A percentile compares a stretch with the other conserved stretches of the same genome.
These are phyloP conservation scores for Paracoccidioides lutzii DNA, from an alignment of 2,329 filamentous ascomycete species.

Conservation along the genomic window DNA sequence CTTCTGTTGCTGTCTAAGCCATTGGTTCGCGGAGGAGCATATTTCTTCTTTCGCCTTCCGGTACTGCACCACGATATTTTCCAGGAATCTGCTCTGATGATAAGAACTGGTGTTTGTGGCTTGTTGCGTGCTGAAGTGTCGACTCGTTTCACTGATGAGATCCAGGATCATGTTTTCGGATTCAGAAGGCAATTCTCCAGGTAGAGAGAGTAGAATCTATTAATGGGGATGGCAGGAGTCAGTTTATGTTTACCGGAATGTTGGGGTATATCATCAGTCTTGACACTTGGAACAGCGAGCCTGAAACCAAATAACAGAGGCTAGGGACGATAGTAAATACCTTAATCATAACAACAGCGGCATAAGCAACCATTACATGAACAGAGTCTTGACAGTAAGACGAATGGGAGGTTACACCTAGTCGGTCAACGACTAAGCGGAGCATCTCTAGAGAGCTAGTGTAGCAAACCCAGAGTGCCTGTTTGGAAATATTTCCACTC, in stretches of 20 bases:
- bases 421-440: slow-evolving; percentile 18
- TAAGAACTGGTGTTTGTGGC: slow-evolving; percentile 12
- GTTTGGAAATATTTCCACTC: slow-evolving; percentile 12
- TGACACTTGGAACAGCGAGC: neutral
- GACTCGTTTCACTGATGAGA: slow-evolving; percentile 9
- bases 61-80: slow-evolving; percentile 14
- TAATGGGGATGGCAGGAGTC: neutral
- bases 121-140: slow-evolving; percentile 11
- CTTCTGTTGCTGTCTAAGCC: slow-evolving; percentile 6
- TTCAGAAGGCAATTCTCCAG: slow-evolving; percentile 9
- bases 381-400: slow-evolving; percentile 33
- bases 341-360: slow-evolving; percentile 30
- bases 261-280: neutral
- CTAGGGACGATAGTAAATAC: neutral
- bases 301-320: neutral
- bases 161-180: slow-evolving; percentile 10
- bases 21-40: neutral
- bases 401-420: slow-evolving; percentile 18
- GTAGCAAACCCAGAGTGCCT: slow-evolving; percentile 15
- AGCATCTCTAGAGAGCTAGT: slow-evolving; percentile 23
- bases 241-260: neutral
- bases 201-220: slow-evolving; percentile 12
- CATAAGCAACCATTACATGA: slow-evolving; percentile 33
- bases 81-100: slow-evolving; percentile 12
- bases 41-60: slow-evolving; percentile 9